Base-by-base conservation (phyloP, 169 alveolate species). In the Plasmodium gonderi region DNA sequence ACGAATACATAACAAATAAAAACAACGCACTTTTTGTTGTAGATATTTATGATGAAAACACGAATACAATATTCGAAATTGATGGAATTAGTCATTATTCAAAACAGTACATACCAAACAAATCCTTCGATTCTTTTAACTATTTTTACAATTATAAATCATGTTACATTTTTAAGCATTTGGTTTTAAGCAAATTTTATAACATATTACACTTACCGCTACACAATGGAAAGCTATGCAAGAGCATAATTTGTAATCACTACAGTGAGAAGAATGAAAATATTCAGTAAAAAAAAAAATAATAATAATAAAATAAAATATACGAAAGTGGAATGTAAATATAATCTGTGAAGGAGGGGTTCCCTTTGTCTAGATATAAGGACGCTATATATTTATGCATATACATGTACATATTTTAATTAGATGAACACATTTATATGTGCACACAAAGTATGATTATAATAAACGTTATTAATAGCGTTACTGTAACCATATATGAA, bases 61-160 rank as follows among this genome's bases (percentile, higher is more conserved):
- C 93, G 45, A 87, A 87, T 31, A 87, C 93, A 33, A 87, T 87
- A 54, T 87, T 87, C 47, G 93, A 87, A 75, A 75, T 87, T 44
- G 72, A 87, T 44, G 93, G 93, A 31, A 42, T 33, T 42, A 87
- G 93, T 38, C 93, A 87, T 33, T 87, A 75, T 40, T 67, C 93
- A 49, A 87, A 87, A 87, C 93, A 87, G n/a, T 75, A 75, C 33
- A 17, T 42, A 60, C 79, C 74, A 87, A 87, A 20, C 74, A 60
- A 74, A 38, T 26, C 26, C 2, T 3, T 23, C 17, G 45, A 75
- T 9, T 36, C 65, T 54, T 20, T 38, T 11, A 51, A 17, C 69
- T 75, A n/a, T 75, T 54, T 87, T 87, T 87, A 87, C 79, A 87
- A 87, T 74, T 87, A 87, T 47, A 87, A 87, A 54, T 87, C 93